Base-by-base conservation (phyloP, 306 rosid genomes). In the Purshia tridentata region DNA sequence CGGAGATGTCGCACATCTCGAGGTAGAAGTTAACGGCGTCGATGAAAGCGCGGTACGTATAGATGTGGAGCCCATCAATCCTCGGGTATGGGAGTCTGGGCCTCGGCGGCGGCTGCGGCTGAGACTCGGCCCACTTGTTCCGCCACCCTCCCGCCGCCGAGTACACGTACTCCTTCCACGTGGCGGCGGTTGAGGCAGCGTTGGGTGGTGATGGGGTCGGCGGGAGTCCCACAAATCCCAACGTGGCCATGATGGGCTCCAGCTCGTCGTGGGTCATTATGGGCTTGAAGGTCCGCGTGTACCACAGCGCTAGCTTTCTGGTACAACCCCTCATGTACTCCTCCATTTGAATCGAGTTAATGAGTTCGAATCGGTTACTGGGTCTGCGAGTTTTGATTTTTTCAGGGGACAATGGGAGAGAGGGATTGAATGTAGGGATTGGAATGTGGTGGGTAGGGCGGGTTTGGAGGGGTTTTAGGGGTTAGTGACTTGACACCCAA, bases 241-340 rank as follows among this genome's bases (percentile, higher is more conserved):
- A 8, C 44, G 84, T 81, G 29, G 76, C 84, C 87, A 86, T 83
- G 10, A 86, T 76, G 45, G 90, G 87, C 77, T 83, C 90, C 20
- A 86, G 81, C 82, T 86, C 87, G 62, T 83, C 86, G 82, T 86
- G 90, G 66, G 86, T 86, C 85, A 83, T 83, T 57, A 83, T 81
- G 51, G 90, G 87, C 74, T 82, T 83, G 79, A 86, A 86, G 57
- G 84, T 81, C 18, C 76, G 80, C 2, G 90, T 86, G 72, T 72
- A 65, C 90, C 90, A 86, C 9, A 86, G 51, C 12, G 87, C 86
- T 55, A 86, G 69, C 78, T 83, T 86, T 64, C 81, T 69, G 75
- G 76, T 76, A 52, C 78, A 72, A 19, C 82, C 77, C 45, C 70
- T 78, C 75, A 86, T 77, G 78, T 65, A 83, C 7, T 81, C 84